Conservation (phyloP, 495 filamentous ascomycete species). For the Lophium mytilinum region DNA sequence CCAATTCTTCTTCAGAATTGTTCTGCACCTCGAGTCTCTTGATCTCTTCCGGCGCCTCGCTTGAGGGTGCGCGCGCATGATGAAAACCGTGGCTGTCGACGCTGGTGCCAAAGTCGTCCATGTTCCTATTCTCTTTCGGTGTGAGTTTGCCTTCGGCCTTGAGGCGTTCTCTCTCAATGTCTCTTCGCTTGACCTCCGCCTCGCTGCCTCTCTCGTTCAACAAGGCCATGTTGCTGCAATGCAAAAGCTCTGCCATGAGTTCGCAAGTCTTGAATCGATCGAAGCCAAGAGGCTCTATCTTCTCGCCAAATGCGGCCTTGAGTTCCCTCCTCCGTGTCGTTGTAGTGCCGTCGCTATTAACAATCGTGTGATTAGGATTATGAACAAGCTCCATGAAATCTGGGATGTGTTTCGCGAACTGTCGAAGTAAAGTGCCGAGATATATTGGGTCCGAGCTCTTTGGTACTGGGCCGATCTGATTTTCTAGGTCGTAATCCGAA, state of each 20-base stretch:
- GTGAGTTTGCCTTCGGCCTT: slow-evolving; percentile 57
- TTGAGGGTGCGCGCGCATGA: slow-evolving; percentile 36
- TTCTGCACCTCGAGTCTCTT: slow-evolving; percentile 60
- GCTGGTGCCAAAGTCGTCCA: slow-evolving; percentile 37
- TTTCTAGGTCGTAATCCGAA: slow-evolving; percentile 95
- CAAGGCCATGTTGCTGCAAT: slow-evolving; percentile 98
- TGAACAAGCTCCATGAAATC: slow-evolving; percentile 89
- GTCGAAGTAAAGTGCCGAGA: slow-evolving; percentile 80
- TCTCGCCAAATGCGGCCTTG: slow-evolving; percentile 76
- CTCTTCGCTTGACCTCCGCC: slow-evolving; percentile 69
- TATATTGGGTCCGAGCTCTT: slow-evolving; percentile 92
- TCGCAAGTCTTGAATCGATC: slow-evolving; percentile 99
- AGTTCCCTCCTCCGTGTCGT: slow-evolving; percentile 56
- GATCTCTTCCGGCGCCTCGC: slow-evolving; percentile 40
- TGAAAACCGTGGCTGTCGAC: slow-evolving; percentile 40
- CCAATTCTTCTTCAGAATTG: slow-evolving; percentile 71
- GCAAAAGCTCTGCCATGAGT: slow-evolving; percentile 93
- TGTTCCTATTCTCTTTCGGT: slow-evolving; percentile 35
- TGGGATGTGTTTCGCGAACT: slow-evolving; percentile 86
- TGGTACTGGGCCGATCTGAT: slow-evolving; percentile 65
- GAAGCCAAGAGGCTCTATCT: slow-evolving; percentile 92
- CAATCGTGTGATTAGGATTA: slow-evolving; percentile 53
- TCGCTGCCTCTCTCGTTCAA: slow-evolving; percentile 91
- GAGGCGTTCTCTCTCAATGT: slow-evolving; percentile 71
- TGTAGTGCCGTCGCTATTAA: slow-evolving; percentile 51